phyloP scores from a whole-genome alignment of 805 yeast species.

The Groenewaldozyma tartarivorans region DNA sequence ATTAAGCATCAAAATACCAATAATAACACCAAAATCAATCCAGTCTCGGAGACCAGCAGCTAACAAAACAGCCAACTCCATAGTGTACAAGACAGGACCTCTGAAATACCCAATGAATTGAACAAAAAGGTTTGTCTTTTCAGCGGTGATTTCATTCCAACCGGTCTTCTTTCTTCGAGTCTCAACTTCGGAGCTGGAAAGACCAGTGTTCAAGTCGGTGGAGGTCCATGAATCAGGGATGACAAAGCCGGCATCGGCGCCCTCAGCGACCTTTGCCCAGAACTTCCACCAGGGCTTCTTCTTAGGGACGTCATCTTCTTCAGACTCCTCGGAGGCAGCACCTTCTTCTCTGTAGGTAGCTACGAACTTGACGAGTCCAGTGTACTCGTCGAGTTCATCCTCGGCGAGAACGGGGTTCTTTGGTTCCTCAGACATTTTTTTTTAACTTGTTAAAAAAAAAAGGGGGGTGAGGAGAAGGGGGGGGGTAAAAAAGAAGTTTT shows the following conservation, averaged over 20 bases:
- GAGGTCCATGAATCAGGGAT: constrained; percentile 77
- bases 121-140: constrained; percentile 65
- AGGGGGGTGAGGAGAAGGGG: background rate
- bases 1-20: constrained; percentile 77
- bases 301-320: constrained; percentile 49
- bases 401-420: constrained; percentile 39
- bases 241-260: constrained; percentile 21
- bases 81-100: constrained; percentile 92
- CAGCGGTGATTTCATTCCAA: constrained; percentile 82
- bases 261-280: constrained; percentile 39
- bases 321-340: constrained; percentile 42
- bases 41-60: constrained; percentile 97
- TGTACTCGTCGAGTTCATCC: constrained; percentile 33
- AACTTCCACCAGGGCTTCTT: constrained; percentile 53
- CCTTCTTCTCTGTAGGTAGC: constrained; percentile 27
- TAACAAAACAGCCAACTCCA: constrained; percentile 90
- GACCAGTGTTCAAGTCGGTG: constrained; percentile 73
- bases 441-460: background rate
- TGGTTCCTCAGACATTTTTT: constrained; percentile 12
- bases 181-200: constrained; percentile 63
- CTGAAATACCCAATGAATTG: constrained; percentile 81
- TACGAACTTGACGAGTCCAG: constrained; percentile 28
- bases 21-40: constrained; percentile 97
- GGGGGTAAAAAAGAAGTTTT: background rate
- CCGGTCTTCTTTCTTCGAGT: constrained; percentile 87